A percentile compares a stretch with the other conserved stretches of the same genome.
Evolutionary conservation across 352 stramenopile species (phyloP).

Genomic region (Globisporangium polare): DNA sequence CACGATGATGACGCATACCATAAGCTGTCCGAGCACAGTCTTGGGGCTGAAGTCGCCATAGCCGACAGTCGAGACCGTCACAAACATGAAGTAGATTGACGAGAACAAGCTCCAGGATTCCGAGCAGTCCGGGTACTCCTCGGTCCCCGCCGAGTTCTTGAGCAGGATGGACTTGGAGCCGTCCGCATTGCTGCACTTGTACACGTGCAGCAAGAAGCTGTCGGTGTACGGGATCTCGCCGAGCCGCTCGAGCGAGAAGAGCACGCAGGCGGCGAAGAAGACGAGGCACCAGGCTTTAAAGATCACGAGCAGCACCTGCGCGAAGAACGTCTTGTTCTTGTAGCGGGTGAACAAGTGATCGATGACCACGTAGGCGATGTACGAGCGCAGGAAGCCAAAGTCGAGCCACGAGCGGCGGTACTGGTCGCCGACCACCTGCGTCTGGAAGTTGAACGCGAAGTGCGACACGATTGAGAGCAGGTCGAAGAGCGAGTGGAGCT

Average conservation of each 20-base stretch:
- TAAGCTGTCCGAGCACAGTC: slow-evolving; percentile 73
- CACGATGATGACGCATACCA: slow-evolving; percentile 80
- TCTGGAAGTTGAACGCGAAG: slow-evolving; percentile 76
- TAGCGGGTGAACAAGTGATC: slow-evolving; percentile 66
- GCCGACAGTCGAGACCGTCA: slow-evolving; percentile 84
- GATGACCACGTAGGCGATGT: slow-evolving; percentile 82
- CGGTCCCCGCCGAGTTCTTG: slow-evolving; percentile 47
- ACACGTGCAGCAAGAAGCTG: slow-evolving; percentile 83
- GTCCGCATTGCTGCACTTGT: slow-evolving; percentile 63
- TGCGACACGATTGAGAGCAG: slow-evolving; percentile 80
- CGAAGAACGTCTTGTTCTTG: slow-evolving; percentile 76
- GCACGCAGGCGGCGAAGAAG: slow-evolving; percentile 77
- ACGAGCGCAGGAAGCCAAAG: slow-evolving; percentile 82
- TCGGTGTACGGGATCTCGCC: slow-evolving; percentile 79
- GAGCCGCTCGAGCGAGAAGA: slow-evolving; percentile 83
- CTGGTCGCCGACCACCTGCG: slow-evolving; percentile 44
- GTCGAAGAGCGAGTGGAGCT: slow-evolving; percentile 76
- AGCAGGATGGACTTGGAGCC: slow-evolving; percentile 44
- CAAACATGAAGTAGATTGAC: slow-evolving; percentile 89
- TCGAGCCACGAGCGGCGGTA: slow-evolving; percentile 77
- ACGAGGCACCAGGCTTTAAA: slow-evolving; percentile 78
- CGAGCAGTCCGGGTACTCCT: slow-evolving; percentile 46
- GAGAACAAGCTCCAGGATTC: slow-evolving; percentile 87
- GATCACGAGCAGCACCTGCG: slow-evolving; percentile 70
- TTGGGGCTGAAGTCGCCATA: slow-evolving; percentile 86